Percentiles rank a stretch among this genome's conserved stretches.
Conservation (phyloP, 2,329 filamentous ascomycete genomes). For the Bipolaris oryzae region DNA sequence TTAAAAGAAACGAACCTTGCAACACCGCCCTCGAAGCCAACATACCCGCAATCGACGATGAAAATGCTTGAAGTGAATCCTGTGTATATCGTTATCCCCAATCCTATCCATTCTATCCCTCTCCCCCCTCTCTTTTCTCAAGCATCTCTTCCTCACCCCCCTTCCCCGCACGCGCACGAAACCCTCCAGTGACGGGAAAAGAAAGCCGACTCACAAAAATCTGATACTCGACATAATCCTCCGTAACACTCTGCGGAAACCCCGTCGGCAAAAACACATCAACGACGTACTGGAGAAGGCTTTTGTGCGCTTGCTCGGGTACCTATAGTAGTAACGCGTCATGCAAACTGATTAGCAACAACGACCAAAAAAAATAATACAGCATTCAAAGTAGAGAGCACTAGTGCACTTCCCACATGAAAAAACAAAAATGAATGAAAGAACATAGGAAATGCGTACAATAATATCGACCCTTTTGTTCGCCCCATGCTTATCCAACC, state of each 20-base stretch:
- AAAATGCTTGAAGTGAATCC: conserved; percentile 85
- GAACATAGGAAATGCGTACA: conserved; percentile 30
- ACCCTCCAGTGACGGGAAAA: no score
- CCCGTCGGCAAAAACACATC: conserved; percentile 85
- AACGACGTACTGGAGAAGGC: conserved; percentile 53
- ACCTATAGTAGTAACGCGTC: conserved; percentile 8
- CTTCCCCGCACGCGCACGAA: neutral
- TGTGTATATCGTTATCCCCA: conserved; percentile 18
- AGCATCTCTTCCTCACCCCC: neutral
- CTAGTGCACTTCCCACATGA: no score
- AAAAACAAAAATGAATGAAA: no score
- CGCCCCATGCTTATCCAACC: no score
- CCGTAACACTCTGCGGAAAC: conserved; percentile 84
- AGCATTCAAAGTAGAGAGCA: neutral
- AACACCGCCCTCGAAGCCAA: conserved; percentile 83
- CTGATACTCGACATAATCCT: conserved; percentile 81
- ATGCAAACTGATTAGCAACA: neutral
- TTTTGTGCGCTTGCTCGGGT: conserved; percentile 6
- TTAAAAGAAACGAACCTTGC: conserved; percentile 58
- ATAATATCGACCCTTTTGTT: conserved; percentile 54
- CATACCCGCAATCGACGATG: conserved; percentile 78
- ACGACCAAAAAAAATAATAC: neutral
- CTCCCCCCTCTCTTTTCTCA: neutral
- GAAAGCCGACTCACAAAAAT: conserved; percentile 60
- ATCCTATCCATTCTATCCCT: neutral